Evolutionary conservation across 1,284 basidiomycete genomes (phyloP), one percentile per base, ranked within the genome.

Genomic region (Ustilago lituana): DNA sequence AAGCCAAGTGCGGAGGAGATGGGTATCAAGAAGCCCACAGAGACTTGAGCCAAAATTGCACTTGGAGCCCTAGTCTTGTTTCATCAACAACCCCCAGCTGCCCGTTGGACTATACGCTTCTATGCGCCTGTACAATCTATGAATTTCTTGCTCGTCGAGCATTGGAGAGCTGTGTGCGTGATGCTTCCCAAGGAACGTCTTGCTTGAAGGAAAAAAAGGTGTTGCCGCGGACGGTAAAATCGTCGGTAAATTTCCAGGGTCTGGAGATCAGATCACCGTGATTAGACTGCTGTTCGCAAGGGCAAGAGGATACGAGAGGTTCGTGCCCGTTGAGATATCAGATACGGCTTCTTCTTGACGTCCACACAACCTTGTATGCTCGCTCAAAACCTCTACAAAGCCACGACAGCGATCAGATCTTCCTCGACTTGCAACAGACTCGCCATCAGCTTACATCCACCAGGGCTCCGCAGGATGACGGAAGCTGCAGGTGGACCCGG

Each of bases 1-100:
- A 47, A 35, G 22, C 56, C 56, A 22, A 24, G 23, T 6, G 43
- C 56, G 7, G 37, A 45, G 11, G 49, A 59, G 43, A 57, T 57
- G 53, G 53, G 44, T 4, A 48, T 33, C 8, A 51, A 49, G 19
- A 46, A 43, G 48, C 48, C 41, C 2, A 39, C 24, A 27, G 33
- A 35, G 24, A 37, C 37, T 14, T 35, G 14, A 33, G 17, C 40
- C 46, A 9, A 36, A n/a, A n/a, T n/a, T n/a, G n/a, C n/a, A n/a
- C n/a, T n/a, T n/a, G n/a, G n/a, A n/a, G n/a, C n/a, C n/a, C n/a
- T n/a, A n/a, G n/a, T n/a, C n/a, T n/a, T n/a, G n/a, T n/a, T n/a
- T n/a, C n/a, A n/a, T n/a, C n/a, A n/a, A 43, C 24, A 19, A 31
- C n/a, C 38, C 54, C 4, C 19, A 7, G 14, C n/a, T 31, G n/a